phyloP scores from a whole-genome alignment of 805 yeast genomes.

The Isabelozyma pseudorhagii region DNA sequence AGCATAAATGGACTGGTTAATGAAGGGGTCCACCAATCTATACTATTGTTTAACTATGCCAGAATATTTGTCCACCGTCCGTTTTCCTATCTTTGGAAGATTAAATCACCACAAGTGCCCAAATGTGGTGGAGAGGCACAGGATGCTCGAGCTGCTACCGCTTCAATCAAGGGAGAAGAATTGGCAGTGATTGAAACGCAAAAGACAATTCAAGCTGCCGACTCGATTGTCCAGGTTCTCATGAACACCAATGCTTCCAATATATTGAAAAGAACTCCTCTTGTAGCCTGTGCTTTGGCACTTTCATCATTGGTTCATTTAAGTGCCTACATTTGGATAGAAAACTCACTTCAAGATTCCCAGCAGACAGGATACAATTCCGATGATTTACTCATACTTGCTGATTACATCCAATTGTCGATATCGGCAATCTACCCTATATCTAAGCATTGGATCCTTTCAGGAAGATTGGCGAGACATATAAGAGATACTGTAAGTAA shows the following conservation, averaged over 20 bases:
- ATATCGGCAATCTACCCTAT: conserved; percentile 48
- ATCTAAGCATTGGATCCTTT: conserved; percentile 49
- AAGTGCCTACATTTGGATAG: conserved; percentile 53
- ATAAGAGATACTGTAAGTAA: conserved; percentile 43
- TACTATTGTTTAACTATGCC: conserved; percentile 47
- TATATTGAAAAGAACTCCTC: conserved; percentile 45
- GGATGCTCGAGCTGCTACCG: too few relatives aligned
- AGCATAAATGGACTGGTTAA: conserved; percentile 43
- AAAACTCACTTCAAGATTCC: conserved; percentile 24
- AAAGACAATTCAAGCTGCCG: conserved; percentile 54
- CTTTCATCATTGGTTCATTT: conserved; percentile 50
- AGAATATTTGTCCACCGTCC: conserved; percentile 56
- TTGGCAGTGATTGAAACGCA: conserved; percentile 50
- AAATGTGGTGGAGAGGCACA: too few relatives aligned
- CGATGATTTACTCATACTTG: conserved; percentile 41
- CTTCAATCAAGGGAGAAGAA: conserved; percentile 29
- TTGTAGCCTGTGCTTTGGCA: conserved; percentile 52
- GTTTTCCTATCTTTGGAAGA: conserved; percentile 35
- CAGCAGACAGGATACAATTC: conserved; percentile 11
- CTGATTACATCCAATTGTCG: conserved; percentile 49
- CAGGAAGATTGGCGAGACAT: conserved; percentile 45
- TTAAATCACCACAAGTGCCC: conserved; percentile 26
- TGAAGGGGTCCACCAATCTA: conserved; percentile 53
- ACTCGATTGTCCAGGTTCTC: conserved; percentile 42
- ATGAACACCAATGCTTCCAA: conserved; percentile 47